Evolutionary conservation across 352 stramenopile genomes (phyloP), one percentile per base, ranked within the genome.

Genomic region (Blastocystis sp.): DNA sequence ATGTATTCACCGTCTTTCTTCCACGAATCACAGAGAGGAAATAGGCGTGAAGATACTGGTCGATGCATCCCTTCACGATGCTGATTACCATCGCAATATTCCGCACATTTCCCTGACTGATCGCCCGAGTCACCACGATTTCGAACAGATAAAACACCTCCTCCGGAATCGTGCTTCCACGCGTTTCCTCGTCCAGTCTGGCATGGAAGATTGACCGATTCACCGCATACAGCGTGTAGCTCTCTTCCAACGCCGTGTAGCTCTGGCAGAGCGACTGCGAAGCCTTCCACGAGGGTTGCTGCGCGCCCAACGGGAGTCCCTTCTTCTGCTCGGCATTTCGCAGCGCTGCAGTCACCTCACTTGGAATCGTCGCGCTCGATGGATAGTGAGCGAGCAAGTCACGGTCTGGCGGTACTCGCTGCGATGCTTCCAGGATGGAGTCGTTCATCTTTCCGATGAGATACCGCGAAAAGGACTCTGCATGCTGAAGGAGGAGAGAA

Each of bases 101-200:
- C 45, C 70, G 45, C 4, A 63, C 30, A n/a, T 65, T 81, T 41
- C 70, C 70, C 54, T 81, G 70, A 20, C 39, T 37, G 70, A 81
- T 63, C 8, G 70, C 70, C 13, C 70, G 70, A 7, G 41, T 47
- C 1, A 66, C 8, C 20, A 81, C 56, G 45, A 81, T 43, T 8
- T 81, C 70, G 34, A 81, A 81, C 39, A 81, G 70, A 37, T 81
- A 81, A 53, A 81, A 81, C 8, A 47, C 37, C 34, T 81, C 70
- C 56, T 81, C 70, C 6, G 70, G 70, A 8, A 81, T 24, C 1
- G 39, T 65, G n/a, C 37, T 81, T 9, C 41, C 41, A 8, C 56
- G 70, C 8, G 41, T 50, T 3, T 45, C 43, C 3, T 41, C 26
- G 47, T 81, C 70, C 9, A n/a, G 39, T 18, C 6, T 8, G 7